Evolutionary conservation across 305 asterid species (phyloP).

Genomic region (Vinca major): DNA sequence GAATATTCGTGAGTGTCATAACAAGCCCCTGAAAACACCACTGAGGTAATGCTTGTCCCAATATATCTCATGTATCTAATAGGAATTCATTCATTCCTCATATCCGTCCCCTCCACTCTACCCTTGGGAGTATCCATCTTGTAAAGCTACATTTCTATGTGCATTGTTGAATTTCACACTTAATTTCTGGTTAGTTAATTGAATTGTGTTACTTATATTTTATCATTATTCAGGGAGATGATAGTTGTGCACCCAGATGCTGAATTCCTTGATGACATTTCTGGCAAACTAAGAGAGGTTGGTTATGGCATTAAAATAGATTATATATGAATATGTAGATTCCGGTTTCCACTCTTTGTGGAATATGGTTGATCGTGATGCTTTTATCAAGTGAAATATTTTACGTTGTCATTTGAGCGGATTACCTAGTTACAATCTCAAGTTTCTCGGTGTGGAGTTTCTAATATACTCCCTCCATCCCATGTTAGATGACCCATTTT

Average conservation of each 20-base stretch:
- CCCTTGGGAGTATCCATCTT: background rate
- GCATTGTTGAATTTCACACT: background rate
- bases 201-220: background rate
- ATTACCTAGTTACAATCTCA: background rate
- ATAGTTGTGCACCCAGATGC: slow-evolving; percentile 87
- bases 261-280: slow-evolving; percentile 72
- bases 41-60: slow-evolving; percentile 29
- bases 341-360: background rate
- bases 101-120: background rate
- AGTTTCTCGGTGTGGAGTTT: background rate
- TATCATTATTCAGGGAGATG: slow-evolving; percentile 50
- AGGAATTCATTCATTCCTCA: background rate
- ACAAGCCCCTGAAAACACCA: slow-evolving; percentile 85
- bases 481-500: no score
- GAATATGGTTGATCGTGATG: background rate
- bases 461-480: background rate
- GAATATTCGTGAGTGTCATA: slow-evolving; percentile 90
- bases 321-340: background rate
- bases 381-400: background rate
- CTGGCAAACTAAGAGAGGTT: slow-evolving; percentile 64
- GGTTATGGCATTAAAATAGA: slow-evolving; percentile 4
- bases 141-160: background rate
- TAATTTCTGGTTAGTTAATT: background rate
- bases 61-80: background rate
- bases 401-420: background rate